A percentile compares a stretch with the other conserved stretches of the same genome.
Conservation (phyloP, 306 rosid genomes). For the Vigna hirtella region DNA sequence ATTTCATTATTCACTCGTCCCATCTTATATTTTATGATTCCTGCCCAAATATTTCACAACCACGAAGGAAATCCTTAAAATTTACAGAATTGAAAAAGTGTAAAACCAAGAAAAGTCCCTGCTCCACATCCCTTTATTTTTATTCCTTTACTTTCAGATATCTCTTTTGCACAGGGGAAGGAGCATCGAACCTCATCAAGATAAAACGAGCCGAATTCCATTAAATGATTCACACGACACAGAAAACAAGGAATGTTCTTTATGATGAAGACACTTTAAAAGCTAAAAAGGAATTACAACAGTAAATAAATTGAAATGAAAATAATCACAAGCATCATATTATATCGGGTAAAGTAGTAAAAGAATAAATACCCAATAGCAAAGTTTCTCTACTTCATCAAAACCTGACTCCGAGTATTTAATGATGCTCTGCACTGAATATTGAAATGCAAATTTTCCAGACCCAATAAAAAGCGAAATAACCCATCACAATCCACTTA, state of each 20-base stretch:
- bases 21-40: constrained; percentile 58
- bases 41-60: constrained; percentile 52
- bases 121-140: not conserved
- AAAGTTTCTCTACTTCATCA: constrained; percentile 39
- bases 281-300: constrained; percentile 28
- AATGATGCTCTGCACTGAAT: constrained; percentile 41
- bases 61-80: constrained; percentile 23
- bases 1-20: constrained; percentile 56
- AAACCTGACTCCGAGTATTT: constrained; percentile 39
- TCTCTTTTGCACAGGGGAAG: not conserved
- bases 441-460: constrained; percentile 42
- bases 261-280: not conserved
- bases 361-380: constrained; percentile 24
- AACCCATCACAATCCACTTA: constrained; percentile 26
- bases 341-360: constrained; percentile 15
- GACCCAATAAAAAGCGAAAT: constrained; percentile 38
- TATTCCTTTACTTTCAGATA: constrained; percentile 23
- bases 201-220: constrained; percentile 23
- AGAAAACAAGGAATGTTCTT: constrained; percentile 11
- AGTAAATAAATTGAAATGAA: constrained; percentile 14
- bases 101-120: constrained; percentile 36
- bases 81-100: not conserved
- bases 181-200: constrained; percentile 18
- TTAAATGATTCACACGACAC: constrained; percentile 25
- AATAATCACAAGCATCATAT: constrained; percentile 25